A percentile compares a stretch with the other conserved stretches of the same genome.
phyloP scores from a whole-genome alignment of 2,329 filamentous ascomycete genomes.

The Fusarium circinatum region DNA sequence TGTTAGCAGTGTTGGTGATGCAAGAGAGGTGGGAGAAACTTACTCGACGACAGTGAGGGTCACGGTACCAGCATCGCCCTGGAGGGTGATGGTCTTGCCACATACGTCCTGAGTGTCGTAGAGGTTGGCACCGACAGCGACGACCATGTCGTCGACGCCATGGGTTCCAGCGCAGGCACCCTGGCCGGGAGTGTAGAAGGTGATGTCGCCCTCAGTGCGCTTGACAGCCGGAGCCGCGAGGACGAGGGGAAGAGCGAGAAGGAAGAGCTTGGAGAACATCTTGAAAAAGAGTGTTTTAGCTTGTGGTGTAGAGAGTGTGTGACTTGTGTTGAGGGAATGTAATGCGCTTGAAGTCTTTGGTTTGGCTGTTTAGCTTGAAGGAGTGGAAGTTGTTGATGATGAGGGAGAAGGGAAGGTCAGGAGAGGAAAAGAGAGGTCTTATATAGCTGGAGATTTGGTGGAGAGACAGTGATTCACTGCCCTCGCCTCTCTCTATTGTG shows the following conservation, averaged over 20 bases:
- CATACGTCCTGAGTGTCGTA: constrained; percentile 72
- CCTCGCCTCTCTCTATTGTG: neutral
- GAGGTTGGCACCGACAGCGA: constrained; percentile 72
- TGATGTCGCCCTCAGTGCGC: constrained; percentile 28
- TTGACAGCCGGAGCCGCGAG: constrained; percentile 26
- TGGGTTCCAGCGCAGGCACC: constrained; percentile 75
- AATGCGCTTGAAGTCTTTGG: constrained; percentile 16
- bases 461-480: constrained; percentile 26
- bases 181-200: constrained; percentile 71
- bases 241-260: constrained; percentile 35
- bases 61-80: constrained; percentile 56
- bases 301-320: neutral
- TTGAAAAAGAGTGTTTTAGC: constrained; percentile 12
- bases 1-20: neutral
- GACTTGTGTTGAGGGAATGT: neutral
- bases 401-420: neutral
- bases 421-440: constrained; percentile 9
- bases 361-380: neutral
- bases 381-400: constrained; percentile 11
- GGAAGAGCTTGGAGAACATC: constrained; percentile 37
- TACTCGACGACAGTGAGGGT: constrained; percentile 73
- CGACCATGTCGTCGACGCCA: constrained; percentile 66
- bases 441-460: constrained; percentile 11
- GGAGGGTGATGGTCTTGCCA: constrained; percentile 71
- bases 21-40: neutral